These are phyloP conservation scores for Coniochaeta pulveracea DNA, from an alignment of 2,329 filamentous ascomycete genomes.

Conservation along the genomic window DNA sequence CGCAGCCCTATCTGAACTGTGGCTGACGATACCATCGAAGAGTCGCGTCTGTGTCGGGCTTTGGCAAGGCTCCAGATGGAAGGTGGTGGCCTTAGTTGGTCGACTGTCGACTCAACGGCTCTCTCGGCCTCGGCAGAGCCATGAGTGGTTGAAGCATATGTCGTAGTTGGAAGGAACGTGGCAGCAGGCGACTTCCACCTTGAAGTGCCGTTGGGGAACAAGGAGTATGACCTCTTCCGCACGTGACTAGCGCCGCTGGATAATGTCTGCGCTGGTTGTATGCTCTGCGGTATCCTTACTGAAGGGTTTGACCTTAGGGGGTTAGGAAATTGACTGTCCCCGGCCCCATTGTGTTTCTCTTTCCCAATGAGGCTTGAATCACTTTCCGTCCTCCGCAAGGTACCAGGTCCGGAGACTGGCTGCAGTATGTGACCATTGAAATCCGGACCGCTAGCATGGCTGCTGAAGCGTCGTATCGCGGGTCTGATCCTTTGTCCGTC, in stretches of 20 bases:
- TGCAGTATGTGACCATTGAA: conserved; percentile 23
- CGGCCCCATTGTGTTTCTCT: conserved; percentile 21
- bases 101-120: conserved; percentile 10
- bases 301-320: conserved; percentile 19
- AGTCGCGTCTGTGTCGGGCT: conserved; percentile 40
- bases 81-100: conserved; percentile 30
- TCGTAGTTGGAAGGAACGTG: conserved; percentile 33
- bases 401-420: conserved; percentile 17
- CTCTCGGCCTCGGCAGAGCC: neutral
- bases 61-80: conserved; percentile 27
- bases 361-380: conserved; percentile 20
- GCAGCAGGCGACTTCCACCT: conserved; percentile 18
- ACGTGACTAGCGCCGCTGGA: conserved; percentile 15
- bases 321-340: conserved; percentile 16
- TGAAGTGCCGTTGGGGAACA: conserved; percentile 24
- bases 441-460: conserved; percentile 14
- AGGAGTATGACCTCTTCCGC: conserved; percentile 26
- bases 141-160: conserved; percentile 24
- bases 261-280: conserved; percentile 19
- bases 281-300: conserved; percentile 13
- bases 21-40: conserved; percentile 52
- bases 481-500: conserved; percentile 31
- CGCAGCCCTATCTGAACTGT: conserved; percentile 63
- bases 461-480: conserved; percentile 23
- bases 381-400: conserved; percentile 21